A percentile compares a stretch with the other conserved stretches of the same genome.
Conservation (phyloP, 768 basidiomycete genomes). For the Trametes cinnabarina region DNA sequence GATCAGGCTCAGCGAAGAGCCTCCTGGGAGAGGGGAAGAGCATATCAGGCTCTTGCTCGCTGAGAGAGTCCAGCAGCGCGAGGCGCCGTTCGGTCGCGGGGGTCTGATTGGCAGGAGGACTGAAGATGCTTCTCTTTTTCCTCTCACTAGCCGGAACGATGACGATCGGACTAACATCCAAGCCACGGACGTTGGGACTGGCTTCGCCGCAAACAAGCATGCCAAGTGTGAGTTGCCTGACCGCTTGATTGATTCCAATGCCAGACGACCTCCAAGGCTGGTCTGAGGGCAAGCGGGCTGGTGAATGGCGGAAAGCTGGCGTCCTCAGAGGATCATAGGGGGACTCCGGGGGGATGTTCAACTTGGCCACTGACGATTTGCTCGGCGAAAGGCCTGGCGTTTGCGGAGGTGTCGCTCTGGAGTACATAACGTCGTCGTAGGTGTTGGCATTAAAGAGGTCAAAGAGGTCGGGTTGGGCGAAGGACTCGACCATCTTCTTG, state of each 20-base stretch:
- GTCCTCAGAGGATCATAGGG: conserved; percentile 76
- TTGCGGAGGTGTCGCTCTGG: conserved; percentile 26
- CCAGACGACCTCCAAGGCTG: conserved; percentile 83
- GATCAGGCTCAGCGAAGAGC: conserved; percentile 19
- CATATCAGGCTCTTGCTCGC: conserved; percentile 4
- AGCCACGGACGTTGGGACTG: conserved; percentile 35
- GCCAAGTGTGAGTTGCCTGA: conserved; percentile 64
- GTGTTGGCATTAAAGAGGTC: background rate
- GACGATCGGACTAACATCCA: conserved; percentile 37
- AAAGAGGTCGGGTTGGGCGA: background rate
- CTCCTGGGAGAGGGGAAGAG: conserved; percentile 20
- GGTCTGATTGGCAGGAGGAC: conserved; percentile 23
- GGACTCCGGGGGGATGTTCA: conserved; percentile 50
- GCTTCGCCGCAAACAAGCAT: conserved; percentile 55
- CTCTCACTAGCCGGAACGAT: conserved; percentile 32
- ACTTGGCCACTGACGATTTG: conserved; percentile 19
- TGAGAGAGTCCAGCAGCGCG: conserved; percentile 13
- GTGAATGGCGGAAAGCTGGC: conserved; percentile 76
- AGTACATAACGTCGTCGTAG: background rate
- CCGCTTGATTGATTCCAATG: conserved; percentile 32
- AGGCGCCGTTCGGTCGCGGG: background rate
- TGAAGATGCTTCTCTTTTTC: conserved; percentile 40
- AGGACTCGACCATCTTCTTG: background rate
- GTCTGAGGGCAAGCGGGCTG: conserved; percentile 69
- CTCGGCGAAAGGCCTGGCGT: conserved; percentile 25